These are phyloP conservation scores for Quercus ilex DNA, from an alignment of 306 rosid species.

Conservation along the genomic window DNA sequence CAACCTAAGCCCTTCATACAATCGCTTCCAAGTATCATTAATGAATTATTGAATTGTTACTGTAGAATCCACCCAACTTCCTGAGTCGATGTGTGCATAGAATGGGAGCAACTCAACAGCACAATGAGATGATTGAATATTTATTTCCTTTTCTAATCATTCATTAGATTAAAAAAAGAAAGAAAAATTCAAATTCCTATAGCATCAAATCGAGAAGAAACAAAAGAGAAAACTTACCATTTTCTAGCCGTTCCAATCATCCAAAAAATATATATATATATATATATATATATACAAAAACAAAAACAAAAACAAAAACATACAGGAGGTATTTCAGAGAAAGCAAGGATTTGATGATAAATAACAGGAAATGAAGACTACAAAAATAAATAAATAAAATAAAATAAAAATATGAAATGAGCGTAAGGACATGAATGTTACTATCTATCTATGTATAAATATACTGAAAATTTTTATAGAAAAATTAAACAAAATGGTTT, in stretches of 20 bases:
- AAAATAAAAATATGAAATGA: neutral
- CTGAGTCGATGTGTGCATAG: neutral
- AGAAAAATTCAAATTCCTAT: neutral
- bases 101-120: neutral
- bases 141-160: neutral
- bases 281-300: no score
- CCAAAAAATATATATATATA: no score
- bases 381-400: no score
- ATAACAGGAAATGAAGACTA: neutral
- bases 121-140: neutral
- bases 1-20: neutral
- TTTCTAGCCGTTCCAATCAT: no score
- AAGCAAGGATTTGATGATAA: neutral
- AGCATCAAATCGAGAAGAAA: neutral
- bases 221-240: no score
- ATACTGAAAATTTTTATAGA: neutral
- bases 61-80: neutral
- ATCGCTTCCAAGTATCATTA: neutral
- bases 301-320: no score
- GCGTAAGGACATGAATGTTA: neutral
- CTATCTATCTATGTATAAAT: neutral
- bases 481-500: neutral
- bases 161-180: neutral
- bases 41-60: neutral
- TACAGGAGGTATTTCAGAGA: neutral